Evolutionary conservation across 164 flowering plant species (phyloP).

Genomic region (Magnolia changhungtana): DNA sequence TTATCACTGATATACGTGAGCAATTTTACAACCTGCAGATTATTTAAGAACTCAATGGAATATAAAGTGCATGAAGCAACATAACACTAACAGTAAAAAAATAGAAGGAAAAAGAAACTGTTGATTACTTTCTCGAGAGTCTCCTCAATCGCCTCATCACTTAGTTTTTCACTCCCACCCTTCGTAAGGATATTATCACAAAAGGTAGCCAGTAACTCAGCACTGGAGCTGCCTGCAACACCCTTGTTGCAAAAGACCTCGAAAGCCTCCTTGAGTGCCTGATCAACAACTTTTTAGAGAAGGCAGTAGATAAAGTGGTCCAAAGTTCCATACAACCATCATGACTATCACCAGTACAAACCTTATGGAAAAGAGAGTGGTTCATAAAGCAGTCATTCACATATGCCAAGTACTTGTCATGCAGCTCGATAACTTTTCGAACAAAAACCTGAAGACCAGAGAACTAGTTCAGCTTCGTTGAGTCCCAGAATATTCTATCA

Average conservation of each 20-base stretch:
- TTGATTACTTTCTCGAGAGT: slow-evolving; percentile 79
- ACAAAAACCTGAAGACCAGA: slow-evolving; percentile 64
- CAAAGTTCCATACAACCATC: neutral
- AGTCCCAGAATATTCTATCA: neutral
- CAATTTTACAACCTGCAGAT: slow-evolving; percentile 76
- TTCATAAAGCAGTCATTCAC: slow-evolving; percentile 73
- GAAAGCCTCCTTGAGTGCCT: slow-evolving; percentile 96
- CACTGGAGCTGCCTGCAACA: slow-evolving; percentile 88
- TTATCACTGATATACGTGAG: slow-evolving; percentile 93
- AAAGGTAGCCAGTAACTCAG: slow-evolving; percentile 84
- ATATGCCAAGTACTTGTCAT: slow-evolving; percentile 84
- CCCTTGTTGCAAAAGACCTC: slow-evolving; percentile 93
- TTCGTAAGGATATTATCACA: slow-evolving; percentile 94
- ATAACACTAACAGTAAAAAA: neutral
- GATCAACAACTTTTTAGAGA: neutral
- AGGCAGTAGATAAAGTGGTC: neutral
- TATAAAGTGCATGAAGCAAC: neutral
- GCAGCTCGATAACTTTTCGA: slow-evolving; percentile 83
- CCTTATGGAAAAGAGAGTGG: slow-evolving; percentile 95
- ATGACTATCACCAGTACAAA: slow-evolving; percentile 19
- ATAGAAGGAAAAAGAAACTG: neutral
- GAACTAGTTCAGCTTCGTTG: slow-evolving; percentile 13
- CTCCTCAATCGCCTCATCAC: slow-evolving; percentile 93
- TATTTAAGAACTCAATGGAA: slow-evolving; percentile 4
- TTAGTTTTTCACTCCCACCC: slow-evolving; percentile 92